Percentiles rank a stretch among this genome's conserved stretches.
These are phyloP conservation scores for Gillenia trifoliata DNA, from an alignment of 306 rosid species.

Conservation along the genomic window DNA sequence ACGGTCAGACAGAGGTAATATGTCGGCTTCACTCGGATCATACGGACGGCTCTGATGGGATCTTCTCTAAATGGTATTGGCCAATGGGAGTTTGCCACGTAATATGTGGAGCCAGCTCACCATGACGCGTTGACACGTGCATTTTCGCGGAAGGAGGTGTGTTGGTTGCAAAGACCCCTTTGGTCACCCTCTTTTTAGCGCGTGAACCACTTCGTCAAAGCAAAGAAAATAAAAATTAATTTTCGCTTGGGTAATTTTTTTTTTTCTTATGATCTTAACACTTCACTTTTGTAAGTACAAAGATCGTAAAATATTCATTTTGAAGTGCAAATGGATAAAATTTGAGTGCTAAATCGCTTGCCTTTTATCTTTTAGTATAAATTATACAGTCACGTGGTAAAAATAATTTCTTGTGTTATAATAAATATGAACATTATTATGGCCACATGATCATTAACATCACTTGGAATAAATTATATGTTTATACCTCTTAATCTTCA, in stretches of 20 bases:
- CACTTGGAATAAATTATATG: no score
- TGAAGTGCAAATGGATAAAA: no score
- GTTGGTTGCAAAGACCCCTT: not conserved
- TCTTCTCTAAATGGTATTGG: conserved; percentile 2
- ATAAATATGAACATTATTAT: no score
- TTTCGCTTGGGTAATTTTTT: no score
- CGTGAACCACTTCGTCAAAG: conserved; percentile 12
- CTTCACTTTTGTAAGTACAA: no score
- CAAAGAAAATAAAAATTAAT: not conserved
- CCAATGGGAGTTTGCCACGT: conserved; percentile 43
- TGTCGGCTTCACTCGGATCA: conserved; percentile 42
- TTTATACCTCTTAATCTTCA: no score
- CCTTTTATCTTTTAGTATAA: no score
- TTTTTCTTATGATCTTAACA: no score
- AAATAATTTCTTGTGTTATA: not conserved
- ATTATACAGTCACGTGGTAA: no score
- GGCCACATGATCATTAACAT: no score
- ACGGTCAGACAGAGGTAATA: conserved; percentile 35
- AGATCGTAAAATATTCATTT: no score
- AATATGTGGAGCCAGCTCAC: conserved; percentile 47
- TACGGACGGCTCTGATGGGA: conserved; percentile 75
- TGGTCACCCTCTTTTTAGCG: not conserved
- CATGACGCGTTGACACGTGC: conserved; percentile 73
- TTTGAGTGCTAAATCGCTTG: no score
- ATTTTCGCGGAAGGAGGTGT: conserved; percentile 40